Evolutionary conservation across 805 yeast species (phyloP), one percentile per base, ranked within the genome.

Genomic region (Candida sanyiensis): DNA sequence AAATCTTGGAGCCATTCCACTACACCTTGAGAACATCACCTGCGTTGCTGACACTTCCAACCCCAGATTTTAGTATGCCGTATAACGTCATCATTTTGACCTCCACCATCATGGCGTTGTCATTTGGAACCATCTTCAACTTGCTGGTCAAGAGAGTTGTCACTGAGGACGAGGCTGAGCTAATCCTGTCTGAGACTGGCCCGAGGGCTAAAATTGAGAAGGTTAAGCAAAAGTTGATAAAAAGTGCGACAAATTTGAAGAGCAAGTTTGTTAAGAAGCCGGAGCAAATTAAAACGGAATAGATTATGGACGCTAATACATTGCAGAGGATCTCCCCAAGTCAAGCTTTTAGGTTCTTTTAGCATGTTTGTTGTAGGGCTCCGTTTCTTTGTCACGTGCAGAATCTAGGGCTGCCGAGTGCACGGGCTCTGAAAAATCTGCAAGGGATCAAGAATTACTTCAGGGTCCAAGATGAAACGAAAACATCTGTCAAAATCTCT

Each of bases 51-150:
- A 77, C 93, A 0, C 69, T 93, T 37, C 96, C 98, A 3, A 93
- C 97, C 0, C 98, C 98, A 0, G 98, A 93, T 63, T 93, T 93
- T 62, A 84, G 95, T 46, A 93, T 93, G 98, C 98, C 98, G 1
- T 93, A 93, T 59, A 93, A 93, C 52, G 98, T 93, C 29, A 90
- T 93, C 44, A 93, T 93, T 33, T 67, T 93, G 45, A 85, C 97
- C 0, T 85, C 95, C 7, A 93, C 98, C 0, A 82, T 88, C 6
- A 83, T 93, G 86, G 87, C 97, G 1, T 65, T 93, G 42, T 80
- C 90, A 0, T 90, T 89, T 63, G 97, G 97, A 7, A 77, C 90
- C 0, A 54, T 89, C 2, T 88, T 80, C 64, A 89, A 90, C 53
- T 64, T 88, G 38, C 56, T 93, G 32, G 77, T 80, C 7, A 85